Evolutionary conservation across 768 basidiomycete species (phyloP).

Genomic region (Hygrocybe coccinea): DNA sequence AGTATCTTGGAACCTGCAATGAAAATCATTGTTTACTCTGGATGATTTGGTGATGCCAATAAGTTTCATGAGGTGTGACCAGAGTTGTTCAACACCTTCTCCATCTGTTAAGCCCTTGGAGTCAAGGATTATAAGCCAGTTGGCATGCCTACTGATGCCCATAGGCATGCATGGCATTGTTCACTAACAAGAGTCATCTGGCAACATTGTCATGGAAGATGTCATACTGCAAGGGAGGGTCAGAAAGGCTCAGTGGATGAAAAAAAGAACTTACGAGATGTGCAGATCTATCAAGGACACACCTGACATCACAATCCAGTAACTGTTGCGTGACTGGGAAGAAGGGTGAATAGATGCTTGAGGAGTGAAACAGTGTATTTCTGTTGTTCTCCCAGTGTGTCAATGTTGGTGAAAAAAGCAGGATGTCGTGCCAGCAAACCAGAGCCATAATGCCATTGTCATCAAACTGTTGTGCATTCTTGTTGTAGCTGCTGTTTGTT

Average conservation of each 20-base stretch:
- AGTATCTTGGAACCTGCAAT: background rate
- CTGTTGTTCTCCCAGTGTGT: slow-evolving; percentile 28
- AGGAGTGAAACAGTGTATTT: slow-evolving; percentile 28
- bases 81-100: slow-evolving; percentile 33
- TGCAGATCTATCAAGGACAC: slow-evolving; percentile 19
- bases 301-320: slow-evolving; percentile 25
- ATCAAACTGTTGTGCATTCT: slow-evolving; percentile 17
- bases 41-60: slow-evolving; percentile 14
- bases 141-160: slow-evolving; percentile 35
- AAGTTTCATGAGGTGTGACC: slow-evolving; percentile 25
- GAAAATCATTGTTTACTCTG: slow-evolving; percentile 12
- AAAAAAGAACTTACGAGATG: no score
- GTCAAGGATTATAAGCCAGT: slow-evolving; percentile 31
- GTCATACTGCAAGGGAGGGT: slow-evolving; percentile 16
- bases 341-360: slow-evolving; percentile 22
- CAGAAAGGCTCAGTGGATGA: no score
- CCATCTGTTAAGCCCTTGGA: slow-evolving; percentile 31
- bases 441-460: slow-evolving; percentile 26
- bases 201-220: slow-evolving; percentile 17
- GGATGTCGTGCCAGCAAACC: slow-evolving; percentile 29
- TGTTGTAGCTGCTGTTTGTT: slow-evolving; percentile 26
- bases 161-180: slow-evolving; percentile 34
- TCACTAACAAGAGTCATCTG: slow-evolving; percentile 19
- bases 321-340: slow-evolving; percentile 20
- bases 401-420: slow-evolving; percentile 30